phyloP scores from a whole-genome alignment of 257 asterid genomes.

The Capsicum baccatum region DNA sequence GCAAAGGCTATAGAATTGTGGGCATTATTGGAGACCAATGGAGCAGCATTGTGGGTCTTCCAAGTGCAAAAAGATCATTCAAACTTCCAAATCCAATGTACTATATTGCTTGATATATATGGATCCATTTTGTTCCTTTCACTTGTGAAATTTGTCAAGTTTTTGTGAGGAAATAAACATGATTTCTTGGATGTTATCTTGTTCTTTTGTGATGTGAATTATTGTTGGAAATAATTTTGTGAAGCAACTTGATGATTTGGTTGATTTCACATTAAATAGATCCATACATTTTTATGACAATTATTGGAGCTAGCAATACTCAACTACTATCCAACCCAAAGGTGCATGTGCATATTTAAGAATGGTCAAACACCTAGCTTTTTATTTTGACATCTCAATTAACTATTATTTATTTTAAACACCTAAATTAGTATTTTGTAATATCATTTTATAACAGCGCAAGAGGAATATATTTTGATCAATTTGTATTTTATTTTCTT shows the following conservation, averaged over 20 bases:
- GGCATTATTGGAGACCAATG: constrained; percentile 76
- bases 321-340: background rate
- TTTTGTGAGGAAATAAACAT: background rate
- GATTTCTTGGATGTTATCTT: background rate
- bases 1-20: constrained; percentile 58
- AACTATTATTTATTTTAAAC: too few species aligned
- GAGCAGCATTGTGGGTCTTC: constrained; percentile 78
- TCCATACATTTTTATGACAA: background rate
- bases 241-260: background rate
- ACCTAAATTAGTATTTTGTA: too few species aligned
- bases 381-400: too few species aligned
- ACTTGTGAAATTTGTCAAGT: background rate
- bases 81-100: constrained; percentile 81
- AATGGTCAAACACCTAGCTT: too few species aligned
- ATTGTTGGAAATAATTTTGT: background rate
- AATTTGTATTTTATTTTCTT: too few species aligned
- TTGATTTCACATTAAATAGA: background rate
- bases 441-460: too few species aligned
- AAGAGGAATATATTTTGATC: too few species aligned
- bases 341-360: constrained; percentile 13
- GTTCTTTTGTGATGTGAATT: background rate
- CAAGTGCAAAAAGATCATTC: constrained; percentile 62
- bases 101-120: constrained; percentile 53
- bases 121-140: background rate
- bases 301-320: constrained; percentile 13